Evolutionary conservation across 768 basidiomycete genomes (phyloP).

Genomic region (Lyophyllum shimeji): DNA sequence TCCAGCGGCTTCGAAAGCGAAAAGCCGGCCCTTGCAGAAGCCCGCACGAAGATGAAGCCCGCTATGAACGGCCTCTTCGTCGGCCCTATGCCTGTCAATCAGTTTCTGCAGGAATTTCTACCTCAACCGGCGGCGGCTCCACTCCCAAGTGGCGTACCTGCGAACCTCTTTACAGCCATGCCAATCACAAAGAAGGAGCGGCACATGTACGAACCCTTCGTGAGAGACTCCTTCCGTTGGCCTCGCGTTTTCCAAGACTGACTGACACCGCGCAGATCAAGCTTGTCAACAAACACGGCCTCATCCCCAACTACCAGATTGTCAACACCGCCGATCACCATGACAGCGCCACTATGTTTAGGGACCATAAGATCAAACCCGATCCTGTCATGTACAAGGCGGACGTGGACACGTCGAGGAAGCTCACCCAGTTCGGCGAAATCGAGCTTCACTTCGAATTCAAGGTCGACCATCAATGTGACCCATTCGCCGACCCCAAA

Average conservation of each 20-base stretch:
- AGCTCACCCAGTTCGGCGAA: conserved; percentile 10
- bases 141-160: not conserved
- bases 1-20: not conserved
- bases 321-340: conserved; percentile 12
- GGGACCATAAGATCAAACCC: not conserved
- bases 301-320: conserved; percentile 9
- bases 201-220: conserved; percentile 5
- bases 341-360: not conserved
- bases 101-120: conserved; percentile 7
- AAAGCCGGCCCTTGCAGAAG: not conserved
- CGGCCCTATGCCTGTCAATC: too few relatives aligned
- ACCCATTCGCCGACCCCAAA: conserved; percentile 13
- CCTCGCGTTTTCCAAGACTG: not conserved
- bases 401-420: not conserved
- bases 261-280: not conserved
- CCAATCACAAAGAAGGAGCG: not conserved
- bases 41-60: not conserved
- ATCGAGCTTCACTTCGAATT: conserved; percentile 14
- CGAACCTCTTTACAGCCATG: not conserved
- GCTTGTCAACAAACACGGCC: not conserved
- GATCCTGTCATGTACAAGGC: conserved; percentile 8
- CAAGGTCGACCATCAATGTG: not conserved
- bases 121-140: not conserved
- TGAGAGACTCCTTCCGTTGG: not conserved
- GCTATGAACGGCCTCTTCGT: not conserved